These are phyloP conservation scores for Trametes villosa DNA, from an alignment of 768 basidiomycete genomes.

Conservation along the genomic window DNA sequence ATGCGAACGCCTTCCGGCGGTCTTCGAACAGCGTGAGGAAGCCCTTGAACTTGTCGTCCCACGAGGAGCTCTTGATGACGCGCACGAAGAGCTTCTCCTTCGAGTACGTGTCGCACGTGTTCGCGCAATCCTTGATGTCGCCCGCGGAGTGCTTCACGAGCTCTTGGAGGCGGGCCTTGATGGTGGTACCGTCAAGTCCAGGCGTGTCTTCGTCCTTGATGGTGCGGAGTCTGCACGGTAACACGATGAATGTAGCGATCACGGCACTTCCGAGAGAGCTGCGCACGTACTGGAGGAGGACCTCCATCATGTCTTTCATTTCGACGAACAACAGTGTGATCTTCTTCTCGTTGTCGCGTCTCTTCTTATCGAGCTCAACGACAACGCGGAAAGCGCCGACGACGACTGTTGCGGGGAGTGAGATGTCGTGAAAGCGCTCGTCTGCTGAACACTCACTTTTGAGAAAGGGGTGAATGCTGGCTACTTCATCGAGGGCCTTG, in stretches of 20 bases:
- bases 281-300: constrained; percentile 47
- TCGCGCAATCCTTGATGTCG: constrained; percentile 39
- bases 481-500: constrained; percentile 34
- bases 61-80: constrained; percentile 34
- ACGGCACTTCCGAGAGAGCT: background rate
- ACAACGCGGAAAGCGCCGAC: constrained; percentile 55
- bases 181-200: constrained; percentile 38
- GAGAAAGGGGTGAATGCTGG: constrained; percentile 34
- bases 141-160: constrained; percentile 34
- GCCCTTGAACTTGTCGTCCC: constrained; percentile 31
- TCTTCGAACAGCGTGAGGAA: constrained; percentile 25
- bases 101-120: constrained; percentile 37
- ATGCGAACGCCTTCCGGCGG: constrained; percentile 32
- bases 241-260: background rate
- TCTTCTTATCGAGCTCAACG: constrained; percentile 50
- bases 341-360: constrained; percentile 56
- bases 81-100: constrained; percentile 36
- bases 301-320: constrained; percentile 55
- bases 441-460: constrained; percentile 17
- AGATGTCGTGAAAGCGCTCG: background rate
- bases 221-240: constrained; percentile 34
- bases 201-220: constrained; percentile 34
- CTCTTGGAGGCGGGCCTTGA: constrained; percentile 39
- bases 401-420: constrained; percentile 39
- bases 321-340: constrained; percentile 49